Evolutionary conservation across 2,329 filamentous ascomycete genomes (phyloP).

Genomic region (Drechslerella dactyloides): DNA sequence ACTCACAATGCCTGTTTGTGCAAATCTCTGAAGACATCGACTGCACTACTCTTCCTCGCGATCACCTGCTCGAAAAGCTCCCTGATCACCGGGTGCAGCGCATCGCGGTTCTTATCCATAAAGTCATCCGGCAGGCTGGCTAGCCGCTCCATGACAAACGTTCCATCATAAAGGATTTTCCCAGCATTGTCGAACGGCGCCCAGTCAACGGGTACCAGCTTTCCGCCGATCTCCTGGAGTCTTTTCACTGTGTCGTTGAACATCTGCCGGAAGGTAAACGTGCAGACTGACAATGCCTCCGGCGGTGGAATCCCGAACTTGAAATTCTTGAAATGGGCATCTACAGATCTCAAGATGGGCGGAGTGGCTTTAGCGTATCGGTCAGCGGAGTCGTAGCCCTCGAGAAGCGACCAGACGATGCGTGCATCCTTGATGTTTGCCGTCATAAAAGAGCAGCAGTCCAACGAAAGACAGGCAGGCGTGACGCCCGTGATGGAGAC

Average conservation of each 20-base stretch:
- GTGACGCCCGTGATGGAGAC: conserved; percentile 63
- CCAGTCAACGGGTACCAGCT: conserved; percentile 61
- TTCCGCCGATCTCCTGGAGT: conserved; percentile 60
- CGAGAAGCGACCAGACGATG: conserved; percentile 62
- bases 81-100: conserved; percentile 63
- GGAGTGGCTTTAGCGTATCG: conserved; percentile 62
- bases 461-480: conserved; percentile 66
- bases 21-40: conserved; percentile 63
- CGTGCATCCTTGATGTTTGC: conserved; percentile 62
- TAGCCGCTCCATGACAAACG: conserved; percentile 66
- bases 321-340: conserved; percentile 58
- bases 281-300: conserved; percentile 60
- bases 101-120: conserved; percentile 56
- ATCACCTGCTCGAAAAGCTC: conserved; percentile 60
- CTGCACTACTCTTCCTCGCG: conserved; percentile 58
- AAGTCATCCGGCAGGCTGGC: conserved; percentile 59
- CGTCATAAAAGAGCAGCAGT: conserved; percentile 66
- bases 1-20: conserved; percentile 59
- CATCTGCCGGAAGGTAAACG: conserved; percentile 58
- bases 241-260: conserved; percentile 60
- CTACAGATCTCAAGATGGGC: conserved; percentile 54
- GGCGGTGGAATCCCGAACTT: conserved; percentile 62
- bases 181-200: conserved; percentile 63
- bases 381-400: conserved; percentile 63
- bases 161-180: conserved; percentile 65